These are phyloP conservation scores for Pichia sp. DNA, from an alignment of 1,139 yeast species.

Conservation along the genomic window DNA sequence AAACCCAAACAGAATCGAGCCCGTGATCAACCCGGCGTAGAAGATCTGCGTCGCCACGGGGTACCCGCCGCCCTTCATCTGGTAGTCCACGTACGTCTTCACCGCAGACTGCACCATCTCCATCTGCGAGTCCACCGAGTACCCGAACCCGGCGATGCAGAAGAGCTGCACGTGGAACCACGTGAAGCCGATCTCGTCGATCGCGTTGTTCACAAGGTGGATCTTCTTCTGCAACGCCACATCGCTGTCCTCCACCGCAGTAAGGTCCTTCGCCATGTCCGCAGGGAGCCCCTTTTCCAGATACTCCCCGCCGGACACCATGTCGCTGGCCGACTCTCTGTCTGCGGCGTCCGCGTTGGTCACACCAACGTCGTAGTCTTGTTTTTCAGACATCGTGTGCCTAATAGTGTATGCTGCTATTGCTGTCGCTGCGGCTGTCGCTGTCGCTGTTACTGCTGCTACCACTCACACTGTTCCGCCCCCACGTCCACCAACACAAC, in stretches of 20 bases:
- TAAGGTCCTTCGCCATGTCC: slow-evolving; percentile 7
- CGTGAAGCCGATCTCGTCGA: slow-evolving; percentile 51
- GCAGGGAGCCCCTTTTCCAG: neutral
- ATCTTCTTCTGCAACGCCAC: slow-evolving; percentile 25
- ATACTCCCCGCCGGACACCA: slow-evolving; percentile 11
- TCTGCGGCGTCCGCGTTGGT: neutral
- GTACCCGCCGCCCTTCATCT: slow-evolving; percentile 33
- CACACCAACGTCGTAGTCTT: neutral
- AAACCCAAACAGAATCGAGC: slow-evolving; percentile 56
- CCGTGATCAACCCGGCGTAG: slow-evolving; percentile 48
- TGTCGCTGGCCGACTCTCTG: neutral
- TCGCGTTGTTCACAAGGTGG: slow-evolving; percentile 39
- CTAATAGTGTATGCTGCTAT: too few relatives aligned
- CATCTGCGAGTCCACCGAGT: slow-evolving; percentile 58
- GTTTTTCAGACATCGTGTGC: slow-evolving; percentile 1
- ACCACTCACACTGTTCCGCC: too few relatives aligned
- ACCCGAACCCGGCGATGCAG: slow-evolving; percentile 56
- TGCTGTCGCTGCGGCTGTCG: too few relatives aligned
- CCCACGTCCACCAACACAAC: too few relatives aligned
- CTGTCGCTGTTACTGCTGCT: too few relatives aligned
- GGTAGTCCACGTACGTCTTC: slow-evolving; percentile 38
- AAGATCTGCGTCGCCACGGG: slow-evolving; percentile 36
- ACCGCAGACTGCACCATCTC: slow-evolving; percentile 45
- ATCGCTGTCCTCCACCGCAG: slow-evolving; percentile 21
- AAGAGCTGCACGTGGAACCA: slow-evolving; percentile 44